Evolutionary conservation across 129 eudicot species (phyloP).

Genomic region (Flaveria trinervia): DNA sequence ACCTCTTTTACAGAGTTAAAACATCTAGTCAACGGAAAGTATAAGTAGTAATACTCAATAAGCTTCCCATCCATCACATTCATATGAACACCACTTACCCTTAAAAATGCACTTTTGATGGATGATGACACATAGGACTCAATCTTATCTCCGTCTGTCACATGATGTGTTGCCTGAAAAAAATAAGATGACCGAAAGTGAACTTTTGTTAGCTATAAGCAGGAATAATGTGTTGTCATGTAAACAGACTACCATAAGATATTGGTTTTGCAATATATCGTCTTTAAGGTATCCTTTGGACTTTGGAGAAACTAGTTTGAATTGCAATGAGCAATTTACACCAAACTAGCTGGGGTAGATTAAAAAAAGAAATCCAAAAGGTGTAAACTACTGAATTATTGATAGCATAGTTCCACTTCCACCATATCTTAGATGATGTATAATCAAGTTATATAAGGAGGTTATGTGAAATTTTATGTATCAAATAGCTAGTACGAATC

Average conservation of each 20-base stretch:
- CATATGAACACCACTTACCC: conserved; percentile 52
- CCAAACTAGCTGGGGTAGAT: conserved; percentile 10
- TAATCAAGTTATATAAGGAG: conserved; percentile 11
- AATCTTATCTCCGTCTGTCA: conserved; percentile 78
- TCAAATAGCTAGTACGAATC: conserved; percentile 10
- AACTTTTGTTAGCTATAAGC: conserved; percentile 27
- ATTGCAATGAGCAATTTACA: conserved; percentile 11
- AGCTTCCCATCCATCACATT: conserved; percentile 3
- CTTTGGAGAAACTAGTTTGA: conserved; percentile 13
- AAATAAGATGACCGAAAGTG: conserved; percentile 15
- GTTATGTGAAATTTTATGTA: background rate
- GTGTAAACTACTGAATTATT: background rate
- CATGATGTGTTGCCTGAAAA: conserved; percentile 60
- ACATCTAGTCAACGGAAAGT: conserved; percentile 18
- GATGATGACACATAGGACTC: conserved; percentile 79
- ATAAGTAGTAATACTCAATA: background rate
- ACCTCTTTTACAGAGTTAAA: background rate
- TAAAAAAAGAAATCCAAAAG: background rate
- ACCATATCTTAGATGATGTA: conserved; percentile 13
- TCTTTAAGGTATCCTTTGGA: conserved; percentile 5
- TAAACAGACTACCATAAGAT: conserved; percentile 6
- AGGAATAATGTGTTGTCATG: conserved; percentile 17
- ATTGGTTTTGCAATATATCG: conserved; percentile 3
- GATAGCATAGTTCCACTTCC: conserved; percentile 11
- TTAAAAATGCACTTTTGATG: conserved; percentile 74